Evolutionary conservation across 2,329 filamentous ascomycete genomes (phyloP).

Genomic region (Alternaria sp.): DNA sequence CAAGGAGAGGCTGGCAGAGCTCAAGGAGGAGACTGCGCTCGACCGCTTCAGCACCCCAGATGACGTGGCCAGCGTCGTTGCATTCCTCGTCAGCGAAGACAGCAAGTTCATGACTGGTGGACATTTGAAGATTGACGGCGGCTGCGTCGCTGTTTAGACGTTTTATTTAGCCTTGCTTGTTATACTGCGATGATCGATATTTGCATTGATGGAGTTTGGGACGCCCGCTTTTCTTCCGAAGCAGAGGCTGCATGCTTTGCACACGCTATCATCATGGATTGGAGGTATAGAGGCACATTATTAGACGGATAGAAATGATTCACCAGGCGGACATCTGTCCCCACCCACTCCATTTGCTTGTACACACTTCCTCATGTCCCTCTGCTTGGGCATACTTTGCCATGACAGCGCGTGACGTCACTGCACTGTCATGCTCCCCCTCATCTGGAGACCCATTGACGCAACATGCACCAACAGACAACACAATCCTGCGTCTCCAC

Average conservation of each 20-base stretch:
- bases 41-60: constrained; percentile 49
- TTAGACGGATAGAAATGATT: constrained; percentile 6
- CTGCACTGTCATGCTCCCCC: background rate
- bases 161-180: background rate
- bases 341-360: background rate
- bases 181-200: constrained; percentile 4
- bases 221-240: constrained; percentile 9
- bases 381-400: constrained; percentile 2
- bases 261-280: background rate
- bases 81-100: constrained; percentile 52
- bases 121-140: constrained; percentile 46
- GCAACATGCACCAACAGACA: background rate
- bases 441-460: background rate
- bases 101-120: constrained; percentile 52
- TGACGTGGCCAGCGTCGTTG: constrained; percentile 51
- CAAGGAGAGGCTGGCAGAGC: constrained; percentile 45
- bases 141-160: constrained; percentile 38
- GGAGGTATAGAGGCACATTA: constrained; percentile 1
- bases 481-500: background rate
- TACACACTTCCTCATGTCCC: background rate
- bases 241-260: constrained; percentile 3
- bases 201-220: constrained; percentile 35
- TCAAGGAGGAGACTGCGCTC: constrained; percentile 45
- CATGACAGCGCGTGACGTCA: constrained; percentile 3
- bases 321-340: background rate